A percentile compares a stretch with the other conserved stretches of the same genome.
Evolutionary conservation across 225 moss, liverwort and hornwort species (phyloP).

Genomic region (Physcomitrium patens): DNA sequence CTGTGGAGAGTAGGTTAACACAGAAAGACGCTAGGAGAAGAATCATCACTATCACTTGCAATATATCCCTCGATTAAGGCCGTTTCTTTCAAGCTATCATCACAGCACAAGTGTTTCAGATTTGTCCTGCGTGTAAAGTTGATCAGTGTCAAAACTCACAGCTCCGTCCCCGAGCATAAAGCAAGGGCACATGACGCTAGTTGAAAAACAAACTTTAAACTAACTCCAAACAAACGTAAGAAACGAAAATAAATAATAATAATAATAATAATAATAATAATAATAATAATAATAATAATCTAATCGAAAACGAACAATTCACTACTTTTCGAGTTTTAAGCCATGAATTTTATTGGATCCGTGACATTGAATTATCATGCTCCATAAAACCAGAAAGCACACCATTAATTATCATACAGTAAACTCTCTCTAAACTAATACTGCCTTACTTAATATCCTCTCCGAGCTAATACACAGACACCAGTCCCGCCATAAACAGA

Average conservation of each 20-base stretch:
- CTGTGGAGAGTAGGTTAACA: slow-evolving; percentile 37
- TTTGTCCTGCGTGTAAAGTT: slow-evolving; percentile 37
- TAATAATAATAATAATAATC: too few relatives aligned
- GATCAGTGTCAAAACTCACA: slow-evolving; percentile 25
- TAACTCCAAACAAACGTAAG: not conserved
- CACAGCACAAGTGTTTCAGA: slow-evolving; percentile 20
- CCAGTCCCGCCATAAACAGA: too few relatives aligned
- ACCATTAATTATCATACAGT: not conserved
- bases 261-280: too few relatives aligned
- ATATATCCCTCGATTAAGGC: slow-evolving; percentile 21
- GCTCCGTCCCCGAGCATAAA: not conserved
- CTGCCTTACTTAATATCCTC: too few relatives aligned
- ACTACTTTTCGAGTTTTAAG: not conserved
- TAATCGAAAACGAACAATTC: not conserved
- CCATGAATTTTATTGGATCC: not conserved
- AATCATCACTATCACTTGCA: slow-evolving; percentile 44
- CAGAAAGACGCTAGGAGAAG: slow-evolving; percentile 41
- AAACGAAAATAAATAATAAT: not conserved
- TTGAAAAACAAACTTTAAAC: not conserved
- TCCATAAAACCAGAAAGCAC: slow-evolving; percentile 6
- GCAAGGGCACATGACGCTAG: slow-evolving; percentile 8
- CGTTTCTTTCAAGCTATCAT: slow-evolving; percentile 32
- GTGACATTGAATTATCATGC: not conserved
- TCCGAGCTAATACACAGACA: too few relatives aligned
- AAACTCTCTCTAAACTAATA: too few relatives aligned